phyloP scores from a whole-genome alignment of 345 rosid genomes.

The Pugionium cornutum region DNA sequence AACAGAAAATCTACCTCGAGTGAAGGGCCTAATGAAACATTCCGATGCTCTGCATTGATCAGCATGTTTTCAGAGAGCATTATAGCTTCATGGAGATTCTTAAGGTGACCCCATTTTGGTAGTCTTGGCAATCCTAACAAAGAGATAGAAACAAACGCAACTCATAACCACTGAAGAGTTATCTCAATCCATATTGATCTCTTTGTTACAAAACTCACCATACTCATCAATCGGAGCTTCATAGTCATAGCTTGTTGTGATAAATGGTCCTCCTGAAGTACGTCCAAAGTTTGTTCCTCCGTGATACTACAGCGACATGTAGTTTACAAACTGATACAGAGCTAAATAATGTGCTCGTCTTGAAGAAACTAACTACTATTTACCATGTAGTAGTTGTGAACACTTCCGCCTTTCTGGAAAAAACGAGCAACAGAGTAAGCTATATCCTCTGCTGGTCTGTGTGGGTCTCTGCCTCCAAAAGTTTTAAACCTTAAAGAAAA shows the following conservation, averaged over 20 bases:
- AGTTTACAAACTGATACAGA: conserved; percentile 4
- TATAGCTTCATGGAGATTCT: conserved; percentile 79
- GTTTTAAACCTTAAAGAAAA: conserved; percentile 70
- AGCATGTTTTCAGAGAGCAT: conserved; percentile 68
- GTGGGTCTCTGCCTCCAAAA: conserved; percentile 88
- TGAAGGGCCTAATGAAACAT: conserved; percentile 62
- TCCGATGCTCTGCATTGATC: conserved; percentile 54
- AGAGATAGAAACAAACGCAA: conserved; percentile 12
- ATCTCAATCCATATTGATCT: conserved; percentile 7
- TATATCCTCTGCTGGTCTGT: conserved; percentile 86
- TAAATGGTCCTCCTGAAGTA: conserved; percentile 92
- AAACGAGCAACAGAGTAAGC: conserved; percentile 90
- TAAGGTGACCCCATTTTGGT: conserved; percentile 98
- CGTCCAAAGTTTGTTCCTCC: conserved; percentile 99
- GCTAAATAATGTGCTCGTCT: background rate
- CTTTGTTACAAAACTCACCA: conserved; percentile 50
- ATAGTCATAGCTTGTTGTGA: conserved; percentile 95
- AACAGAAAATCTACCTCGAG: conserved; percentile 55
- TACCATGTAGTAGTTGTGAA: conserved; percentile 96
- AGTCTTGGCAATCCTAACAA: conserved; percentile 75
- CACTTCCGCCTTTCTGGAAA: conserved; percentile 86
- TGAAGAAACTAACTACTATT: conserved; percentile 7
- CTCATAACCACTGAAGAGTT: conserved; percentile 4
- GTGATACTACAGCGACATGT: conserved; percentile 59
- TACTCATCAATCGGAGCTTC: conserved; percentile 99